phyloP scores from a whole-genome alignment of 768 basidiomycete genomes.

The Leccinum longicurvipes region DNA sequence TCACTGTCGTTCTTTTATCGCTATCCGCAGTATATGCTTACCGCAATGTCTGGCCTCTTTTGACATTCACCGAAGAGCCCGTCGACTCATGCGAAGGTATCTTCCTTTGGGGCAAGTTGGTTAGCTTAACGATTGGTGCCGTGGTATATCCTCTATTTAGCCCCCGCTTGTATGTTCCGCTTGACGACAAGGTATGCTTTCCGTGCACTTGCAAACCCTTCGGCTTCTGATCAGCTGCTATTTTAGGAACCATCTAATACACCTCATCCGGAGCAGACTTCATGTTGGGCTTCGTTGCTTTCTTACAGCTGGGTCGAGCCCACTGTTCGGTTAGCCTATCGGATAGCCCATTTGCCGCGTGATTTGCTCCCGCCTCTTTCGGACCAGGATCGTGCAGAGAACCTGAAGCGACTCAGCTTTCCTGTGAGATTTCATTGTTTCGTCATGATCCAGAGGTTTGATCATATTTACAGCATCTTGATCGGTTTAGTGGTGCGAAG shows the following conservation, averaged over 20 bases:
- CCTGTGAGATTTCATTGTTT: neutral
- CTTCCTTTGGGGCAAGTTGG: neutral
- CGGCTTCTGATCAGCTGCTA: neutral
- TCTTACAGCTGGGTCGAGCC: constrained; percentile 1
- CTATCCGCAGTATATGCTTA: neutral
- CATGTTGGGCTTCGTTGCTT: neutral
- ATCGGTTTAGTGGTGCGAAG: neutral
- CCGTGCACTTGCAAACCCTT: no score
- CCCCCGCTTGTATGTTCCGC: neutral
- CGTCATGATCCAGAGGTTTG: neutral
- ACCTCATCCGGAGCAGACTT: constrained; percentile 3
- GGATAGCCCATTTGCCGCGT: neutral
- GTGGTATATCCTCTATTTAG: constrained; percentile 1
- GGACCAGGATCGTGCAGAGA: neutral
- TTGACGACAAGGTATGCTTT: neutral
- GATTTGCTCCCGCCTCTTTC: constrained; percentile 1
- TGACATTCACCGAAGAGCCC: neutral
- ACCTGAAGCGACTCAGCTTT: neutral
- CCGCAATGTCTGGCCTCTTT: constrained; percentile 1
- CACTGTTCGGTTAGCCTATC: constrained; percentile 1
- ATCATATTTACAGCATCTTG: neutral
- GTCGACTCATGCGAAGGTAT: neutral
- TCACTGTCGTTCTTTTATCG: neutral
- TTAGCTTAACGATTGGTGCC: neutral
- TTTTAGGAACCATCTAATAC: neutral